Conservation (phyloP, 805 yeast species). For the Naumovozyma castellii region DNA sequence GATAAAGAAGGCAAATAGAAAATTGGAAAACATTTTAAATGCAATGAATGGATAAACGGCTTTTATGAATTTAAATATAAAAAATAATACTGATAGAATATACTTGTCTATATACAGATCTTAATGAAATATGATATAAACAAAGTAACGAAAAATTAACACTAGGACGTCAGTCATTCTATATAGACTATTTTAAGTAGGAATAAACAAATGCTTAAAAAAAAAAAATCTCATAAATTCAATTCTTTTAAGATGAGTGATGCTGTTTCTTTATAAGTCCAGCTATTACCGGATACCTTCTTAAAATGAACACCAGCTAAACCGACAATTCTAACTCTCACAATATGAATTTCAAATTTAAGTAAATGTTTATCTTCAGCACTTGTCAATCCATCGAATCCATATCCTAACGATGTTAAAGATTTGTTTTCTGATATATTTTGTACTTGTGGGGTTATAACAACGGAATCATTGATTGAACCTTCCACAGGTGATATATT, state of each 20-base stretch:
- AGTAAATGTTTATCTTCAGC: conserved; percentile 48
- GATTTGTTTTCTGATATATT: background rate
- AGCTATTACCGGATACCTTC: conserved; percentile 85
- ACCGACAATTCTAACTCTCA: conserved; percentile 84
- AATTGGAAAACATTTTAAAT: conserved; percentile 10
- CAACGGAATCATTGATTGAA: background rate
- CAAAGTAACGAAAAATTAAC: no score
- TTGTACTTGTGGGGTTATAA: background rate
- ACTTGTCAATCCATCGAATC: conserved; percentile 4
- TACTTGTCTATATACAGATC: no score
- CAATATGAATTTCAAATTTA: conserved; percentile 84
- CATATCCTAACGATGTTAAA: background rate
- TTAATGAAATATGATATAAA: background rate
- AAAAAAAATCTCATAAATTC: conserved; percentile 36
- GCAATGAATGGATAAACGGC: background rate
- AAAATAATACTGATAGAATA: no score
- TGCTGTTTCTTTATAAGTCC: conserved; percentile 90
- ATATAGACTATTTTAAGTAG: no score
- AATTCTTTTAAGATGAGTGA: conserved; percentile 70
- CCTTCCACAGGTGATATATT: background rate
- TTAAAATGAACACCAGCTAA: conserved; percentile 92
- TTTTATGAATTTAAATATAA: no score
- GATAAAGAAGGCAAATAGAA: conserved; percentile 21
- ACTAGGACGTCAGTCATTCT: background rate
- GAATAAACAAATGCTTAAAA: no score